Percentiles rank a stretch among this genome's conserved stretches.
These are phyloP conservation scores for Chrysophaeum taylorii DNA, from an alignment of 352 stramenopile species.

Conservation along the genomic window DNA sequence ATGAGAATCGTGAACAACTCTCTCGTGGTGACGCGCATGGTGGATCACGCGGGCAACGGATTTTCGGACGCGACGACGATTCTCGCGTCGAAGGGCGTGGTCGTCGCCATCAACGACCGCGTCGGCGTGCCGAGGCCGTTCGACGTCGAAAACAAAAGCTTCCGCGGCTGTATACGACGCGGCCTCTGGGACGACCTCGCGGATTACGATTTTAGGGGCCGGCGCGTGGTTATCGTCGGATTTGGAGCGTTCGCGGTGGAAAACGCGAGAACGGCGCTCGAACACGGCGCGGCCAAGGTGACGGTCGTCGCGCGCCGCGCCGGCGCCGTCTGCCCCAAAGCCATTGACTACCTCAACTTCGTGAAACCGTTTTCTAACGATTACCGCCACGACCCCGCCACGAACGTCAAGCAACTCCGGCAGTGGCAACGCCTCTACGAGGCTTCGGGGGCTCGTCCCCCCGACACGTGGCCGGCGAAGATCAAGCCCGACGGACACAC, in stretches of 20 bases:
- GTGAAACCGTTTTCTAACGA: slow-evolving; percentile 8
- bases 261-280: slow-evolving; percentile 19
- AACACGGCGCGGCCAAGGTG: slow-evolving; percentile 20
- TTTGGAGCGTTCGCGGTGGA: slow-evolving; percentile 24
- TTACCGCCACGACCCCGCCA: neutral
- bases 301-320: slow-evolving; percentile 16
- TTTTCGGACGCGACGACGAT: no score
- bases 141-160: no score
- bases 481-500: no score
- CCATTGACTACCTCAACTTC: slow-evolving; percentile 28
- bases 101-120: no score
- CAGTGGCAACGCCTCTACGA: slow-evolving; percentile 18
- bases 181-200: no score
- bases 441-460: neutral
- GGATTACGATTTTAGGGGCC: no score
- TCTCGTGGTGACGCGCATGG: no score
- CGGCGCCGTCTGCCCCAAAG: slow-evolving; percentile 21
- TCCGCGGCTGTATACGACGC: no score
- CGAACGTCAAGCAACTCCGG: slow-evolving; percentile 20
- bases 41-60: no score
- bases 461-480: slow-evolving; percentile 14
- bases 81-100: no score
- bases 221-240: slow-evolving; percentile 20
- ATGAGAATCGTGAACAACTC: no score
- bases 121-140: no score